Evolutionary conservation across 495 filamentous ascomycete species (phyloP).

Genomic region (Ramalina intermedia): DNA sequence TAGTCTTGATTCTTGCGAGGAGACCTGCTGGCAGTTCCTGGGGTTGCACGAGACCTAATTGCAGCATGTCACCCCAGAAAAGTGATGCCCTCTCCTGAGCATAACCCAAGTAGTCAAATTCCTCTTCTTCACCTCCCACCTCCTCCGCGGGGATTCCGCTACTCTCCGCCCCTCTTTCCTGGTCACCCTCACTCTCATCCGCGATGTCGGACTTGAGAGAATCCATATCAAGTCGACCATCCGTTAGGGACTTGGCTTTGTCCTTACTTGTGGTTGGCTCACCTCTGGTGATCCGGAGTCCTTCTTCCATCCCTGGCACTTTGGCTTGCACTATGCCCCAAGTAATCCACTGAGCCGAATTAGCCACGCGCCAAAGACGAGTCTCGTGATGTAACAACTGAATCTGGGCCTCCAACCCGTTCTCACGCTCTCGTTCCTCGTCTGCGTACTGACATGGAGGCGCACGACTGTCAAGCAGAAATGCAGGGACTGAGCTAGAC

Average conservation of each 20-base stretch:
- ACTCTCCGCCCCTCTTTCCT: conserved; percentile 4
- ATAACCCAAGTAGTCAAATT: conserved; percentile 88
- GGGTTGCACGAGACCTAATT: conserved; percentile 49
- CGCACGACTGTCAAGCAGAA: conserved; percentile 55
- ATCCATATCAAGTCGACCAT: background rate
- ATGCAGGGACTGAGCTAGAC: conserved; percentile 35
- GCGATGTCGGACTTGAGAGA: background rate
- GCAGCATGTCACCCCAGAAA: conserved; percentile 81
- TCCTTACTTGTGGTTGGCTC: conserved; percentile 5
- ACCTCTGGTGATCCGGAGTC: conserved; percentile 6
- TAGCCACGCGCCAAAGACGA: conserved; percentile 70
- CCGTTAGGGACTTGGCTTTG: background rate
- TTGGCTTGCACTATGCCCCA: conserved; percentile 97
- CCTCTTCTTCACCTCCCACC: conserved; percentile 39
- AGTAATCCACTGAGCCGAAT: conserved; percentile 80
- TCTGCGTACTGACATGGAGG: conserved; percentile 35
- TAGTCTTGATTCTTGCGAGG: conserved; percentile 41
- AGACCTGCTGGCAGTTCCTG: conserved; percentile 60
- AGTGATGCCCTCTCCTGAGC: conserved; percentile 80
- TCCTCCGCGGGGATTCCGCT: conserved; percentile 10
- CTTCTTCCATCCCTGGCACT: conserved; percentile 42
- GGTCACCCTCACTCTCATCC: conserved; percentile 6
- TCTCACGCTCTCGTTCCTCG: conserved; percentile 44
- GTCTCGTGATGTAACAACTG: conserved; percentile 60
- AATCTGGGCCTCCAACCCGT: conserved; percentile 46